phyloP scores from a whole-genome alignment of 148 eudicot genomes.

The Fallopia convolvulus region DNA sequence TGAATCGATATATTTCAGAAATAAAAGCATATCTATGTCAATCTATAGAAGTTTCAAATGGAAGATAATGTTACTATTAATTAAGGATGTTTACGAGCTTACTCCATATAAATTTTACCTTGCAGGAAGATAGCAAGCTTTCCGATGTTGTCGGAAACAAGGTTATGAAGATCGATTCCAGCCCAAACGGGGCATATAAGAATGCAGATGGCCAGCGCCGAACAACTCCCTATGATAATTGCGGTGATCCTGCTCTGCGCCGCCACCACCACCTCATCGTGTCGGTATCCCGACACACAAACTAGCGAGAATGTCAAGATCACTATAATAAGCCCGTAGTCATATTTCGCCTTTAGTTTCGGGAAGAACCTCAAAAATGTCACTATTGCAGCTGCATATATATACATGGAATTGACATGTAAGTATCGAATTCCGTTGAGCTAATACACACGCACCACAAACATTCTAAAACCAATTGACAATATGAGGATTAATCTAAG shows the following conservation, averaged over 20 bases:
- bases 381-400: constrained; percentile 22
- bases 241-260: constrained; percentile 40
- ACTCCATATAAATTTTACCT: constrained; percentile 20
- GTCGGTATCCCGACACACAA: constrained; percentile 50
- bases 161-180: constrained; percentile 59
- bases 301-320: constrained; percentile 51
- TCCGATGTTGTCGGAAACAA: constrained; percentile 30
- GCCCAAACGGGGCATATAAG: constrained; percentile 68
- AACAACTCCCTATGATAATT: constrained; percentile 33
- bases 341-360: constrained; percentile 6
- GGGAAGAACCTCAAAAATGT: constrained; percentile 50
- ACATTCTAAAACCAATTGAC: too few species aligned
- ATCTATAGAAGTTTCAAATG: too few species aligned
- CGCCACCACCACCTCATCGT: constrained; percentile 38
- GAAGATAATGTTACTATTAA: too few species aligned
- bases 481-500: too few species aligned
- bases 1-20: too few species aligned
- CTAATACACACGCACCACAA: too few species aligned
- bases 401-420: not conserved
- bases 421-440: too few species aligned
- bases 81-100: not conserved
- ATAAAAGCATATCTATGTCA: too few species aligned
- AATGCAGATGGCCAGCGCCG: constrained; percentile 34
- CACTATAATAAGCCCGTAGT: constrained; percentile 47
- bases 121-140: constrained; percentile 41